phyloP scores from a whole-genome alignment of 768 basidiomycete genomes.

The Podaxis pistillaris region DNA sequence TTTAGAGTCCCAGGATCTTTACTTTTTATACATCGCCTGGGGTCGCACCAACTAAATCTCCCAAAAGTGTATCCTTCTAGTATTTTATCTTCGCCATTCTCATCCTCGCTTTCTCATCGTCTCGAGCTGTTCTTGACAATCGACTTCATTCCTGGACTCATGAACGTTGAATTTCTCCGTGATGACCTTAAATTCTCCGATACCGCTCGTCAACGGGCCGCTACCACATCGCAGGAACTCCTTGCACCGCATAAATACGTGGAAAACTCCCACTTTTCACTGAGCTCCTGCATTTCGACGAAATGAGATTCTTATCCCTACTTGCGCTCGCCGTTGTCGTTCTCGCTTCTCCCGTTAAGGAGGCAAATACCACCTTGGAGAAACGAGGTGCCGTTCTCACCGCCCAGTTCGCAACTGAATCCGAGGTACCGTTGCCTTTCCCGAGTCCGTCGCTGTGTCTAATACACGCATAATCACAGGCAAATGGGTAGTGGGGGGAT shows the following conservation, averaged over 20 bases:
- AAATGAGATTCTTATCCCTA: slow-evolving; percentile 8
- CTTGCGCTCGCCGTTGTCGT: not conserved
- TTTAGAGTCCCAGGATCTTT: slow-evolving; percentile 1
- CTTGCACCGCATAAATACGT: slow-evolving; percentile 1
- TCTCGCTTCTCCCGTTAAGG: slow-evolving; percentile 8
- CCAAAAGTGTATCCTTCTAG: not conserved
- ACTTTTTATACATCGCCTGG: not conserved
- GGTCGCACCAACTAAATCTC: not conserved
- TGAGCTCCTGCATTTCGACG: not conserved
- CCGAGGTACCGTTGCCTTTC: slow-evolving; percentile 21
- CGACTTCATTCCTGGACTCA: not conserved
- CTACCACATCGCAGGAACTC: not conserved
- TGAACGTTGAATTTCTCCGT: slow-evolving; percentile 7
- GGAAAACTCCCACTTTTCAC: not conserved
- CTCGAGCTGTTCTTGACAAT: no score
- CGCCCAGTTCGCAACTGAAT: slow-evolving; percentile 28
- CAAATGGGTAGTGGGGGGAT: slow-evolving; percentile 17
- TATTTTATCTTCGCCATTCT: not conserved
- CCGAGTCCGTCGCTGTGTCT: not conserved
- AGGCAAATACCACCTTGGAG: slow-evolving; percentile 1
- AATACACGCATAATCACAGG: not conserved
- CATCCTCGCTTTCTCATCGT: not conserved
- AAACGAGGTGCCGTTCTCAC: slow-evolving; percentile 29
- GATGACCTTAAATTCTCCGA: slow-evolving; percentile 1
- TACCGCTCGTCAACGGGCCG: not conserved